These are phyloP conservation scores for Botrytis sinoallii DNA, from an alignment of 2,329 filamentous ascomycete genomes.

Conservation along the genomic window DNA sequence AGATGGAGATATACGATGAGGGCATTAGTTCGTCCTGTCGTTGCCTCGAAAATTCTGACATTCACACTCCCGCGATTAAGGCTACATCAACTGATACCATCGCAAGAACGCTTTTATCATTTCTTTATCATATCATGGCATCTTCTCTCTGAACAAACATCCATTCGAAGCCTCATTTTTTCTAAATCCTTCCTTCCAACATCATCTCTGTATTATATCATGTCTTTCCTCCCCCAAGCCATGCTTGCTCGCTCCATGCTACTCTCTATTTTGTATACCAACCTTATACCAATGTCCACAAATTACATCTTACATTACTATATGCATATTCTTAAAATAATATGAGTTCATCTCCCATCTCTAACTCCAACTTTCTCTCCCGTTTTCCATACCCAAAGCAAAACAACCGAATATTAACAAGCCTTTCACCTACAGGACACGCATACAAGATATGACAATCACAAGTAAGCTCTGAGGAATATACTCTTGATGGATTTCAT, in stretches of 20 bases:
- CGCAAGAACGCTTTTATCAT: not conserved
- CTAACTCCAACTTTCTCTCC: no score
- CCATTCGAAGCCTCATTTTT: not conserved
- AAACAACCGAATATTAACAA: no score
- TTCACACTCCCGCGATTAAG: not conserved
- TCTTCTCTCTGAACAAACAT: not conserved
- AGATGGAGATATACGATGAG: fast-evolving
- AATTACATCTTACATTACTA: not conserved
- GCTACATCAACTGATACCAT: not conserved
- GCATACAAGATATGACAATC: no score
- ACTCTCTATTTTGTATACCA: not conserved
- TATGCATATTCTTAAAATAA: not conserved
- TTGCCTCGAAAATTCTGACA: not conserved
- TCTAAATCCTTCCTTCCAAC: not conserved
- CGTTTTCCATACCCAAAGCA: no score
- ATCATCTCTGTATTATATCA: not conserved
- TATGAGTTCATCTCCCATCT: not conserved
- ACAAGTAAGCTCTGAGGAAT: no score
- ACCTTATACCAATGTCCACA: not conserved
- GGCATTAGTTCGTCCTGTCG: not conserved
- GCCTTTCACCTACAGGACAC: no score
- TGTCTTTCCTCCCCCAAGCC: not conserved
- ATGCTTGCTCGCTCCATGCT: not conserved
- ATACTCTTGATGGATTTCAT: no score
- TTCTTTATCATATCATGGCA: not conserved